Percentiles rank a stretch among this genome's conserved stretches.
Evolutionary conservation across 192 early-diverging fungal species (phyloP).

Genomic region (Kappamyces sp.): DNA sequence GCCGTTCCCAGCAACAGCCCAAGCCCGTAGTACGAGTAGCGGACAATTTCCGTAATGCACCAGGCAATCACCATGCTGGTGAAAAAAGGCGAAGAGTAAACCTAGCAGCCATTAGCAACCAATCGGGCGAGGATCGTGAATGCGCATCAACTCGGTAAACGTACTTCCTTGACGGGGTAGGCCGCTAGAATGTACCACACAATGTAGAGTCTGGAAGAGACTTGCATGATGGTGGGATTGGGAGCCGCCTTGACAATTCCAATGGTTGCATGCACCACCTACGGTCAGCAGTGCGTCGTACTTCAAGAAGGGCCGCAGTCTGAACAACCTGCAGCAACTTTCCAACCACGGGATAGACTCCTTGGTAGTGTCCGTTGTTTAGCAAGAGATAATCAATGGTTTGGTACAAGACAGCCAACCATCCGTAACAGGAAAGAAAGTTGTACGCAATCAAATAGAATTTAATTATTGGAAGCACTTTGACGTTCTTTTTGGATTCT

Average conservation of each 20-base stretch:
- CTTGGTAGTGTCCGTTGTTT: constrained; percentile 47
- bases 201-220: constrained; percentile 76
- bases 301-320: constrained; percentile 76
- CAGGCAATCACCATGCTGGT: constrained; percentile 85
- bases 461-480: constrained; percentile 14
- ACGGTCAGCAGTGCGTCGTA: constrained; percentile 28
- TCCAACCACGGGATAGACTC: constrained; percentile 61
- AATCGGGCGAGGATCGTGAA: constrained; percentile 16
- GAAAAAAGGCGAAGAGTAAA: constrained; percentile 31
- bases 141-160: neutral
- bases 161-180: constrained; percentile 35
- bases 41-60: constrained; percentile 84
- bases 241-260: constrained; percentile 80
- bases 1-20: constrained; percentile 55
- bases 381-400: constrained; percentile 46
- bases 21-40: constrained; percentile 86
- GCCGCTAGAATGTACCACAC: constrained; percentile 72
- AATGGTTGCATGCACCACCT: constrained; percentile 25
- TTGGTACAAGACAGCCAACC: constrained; percentile 65
- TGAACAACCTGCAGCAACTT: constrained; percentile 66
- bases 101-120: constrained; percentile 51
- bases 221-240: constrained; percentile 76
- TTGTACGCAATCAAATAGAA: constrained; percentile 85
- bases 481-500: constrained; percentile 6
- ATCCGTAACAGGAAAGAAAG: constrained; percentile 69